These are phyloP conservation scores for Rhynchospora breviuscula DNA, from an alignment of 176 grass and related monocot species.

Conservation along the genomic window DNA sequence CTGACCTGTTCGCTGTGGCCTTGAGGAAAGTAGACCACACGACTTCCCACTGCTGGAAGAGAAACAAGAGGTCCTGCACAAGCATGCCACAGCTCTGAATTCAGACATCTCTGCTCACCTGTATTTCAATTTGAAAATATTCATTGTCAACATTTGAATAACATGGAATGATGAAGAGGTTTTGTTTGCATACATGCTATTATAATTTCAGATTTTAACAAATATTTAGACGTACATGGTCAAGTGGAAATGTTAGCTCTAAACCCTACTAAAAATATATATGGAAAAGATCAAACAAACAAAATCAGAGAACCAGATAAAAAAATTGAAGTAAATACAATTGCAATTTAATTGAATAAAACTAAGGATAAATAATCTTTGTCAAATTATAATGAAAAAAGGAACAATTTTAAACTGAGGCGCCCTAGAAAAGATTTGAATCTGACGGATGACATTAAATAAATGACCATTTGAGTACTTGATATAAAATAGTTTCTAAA, in stretches of 20 bases:
- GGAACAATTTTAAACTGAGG: neutral
- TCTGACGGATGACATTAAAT: neutral
- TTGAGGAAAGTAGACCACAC: conserved; percentile 95
- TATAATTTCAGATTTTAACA: neutral
- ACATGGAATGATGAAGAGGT: neutral
- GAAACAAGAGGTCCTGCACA: conserved; percentile 96
- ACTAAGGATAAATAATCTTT: neutral
- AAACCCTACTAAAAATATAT: neutral
- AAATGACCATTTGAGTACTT: neutral
- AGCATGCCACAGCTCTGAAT: conserved; percentile 99
- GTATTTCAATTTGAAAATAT: conserved; percentile 29
- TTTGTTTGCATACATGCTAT: neutral
- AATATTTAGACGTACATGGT: neutral
- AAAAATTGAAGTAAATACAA: neutral
- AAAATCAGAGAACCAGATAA: neutral
- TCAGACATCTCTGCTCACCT: conserved; percentile 93
- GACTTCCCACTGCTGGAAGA: conserved; percentile 71
- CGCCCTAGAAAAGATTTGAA: neutral
- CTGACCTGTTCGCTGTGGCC: conserved; percentile 92
- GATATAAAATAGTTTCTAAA: neutral
- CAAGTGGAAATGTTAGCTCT: neutral
- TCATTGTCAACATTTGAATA: neutral
- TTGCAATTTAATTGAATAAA: neutral
- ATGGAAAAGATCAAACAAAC: neutral
- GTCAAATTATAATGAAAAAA: neutral